Conservation (phyloP, 345 rosid species). For the Salix udensis region DNA sequence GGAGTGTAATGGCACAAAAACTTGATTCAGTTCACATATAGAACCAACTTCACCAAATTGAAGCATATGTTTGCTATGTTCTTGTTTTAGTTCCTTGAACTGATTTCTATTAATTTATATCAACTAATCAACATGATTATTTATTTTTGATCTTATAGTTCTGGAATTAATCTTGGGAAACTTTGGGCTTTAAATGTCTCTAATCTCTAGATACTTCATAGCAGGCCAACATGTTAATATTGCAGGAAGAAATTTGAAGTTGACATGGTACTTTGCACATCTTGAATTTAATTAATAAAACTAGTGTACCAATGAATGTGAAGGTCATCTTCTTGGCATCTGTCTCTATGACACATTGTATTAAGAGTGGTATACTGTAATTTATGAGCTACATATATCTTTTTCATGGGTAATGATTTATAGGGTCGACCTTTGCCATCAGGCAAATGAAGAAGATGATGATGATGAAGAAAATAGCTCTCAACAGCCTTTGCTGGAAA, state of each 20-base stretch:
- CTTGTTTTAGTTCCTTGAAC: background rate
- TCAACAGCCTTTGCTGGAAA: slow-evolving; percentile 50
- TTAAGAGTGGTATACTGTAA: background rate
- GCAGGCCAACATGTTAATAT: background rate
- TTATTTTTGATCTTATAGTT: background rate
- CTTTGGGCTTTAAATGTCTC: background rate
- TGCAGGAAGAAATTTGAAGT: background rate
- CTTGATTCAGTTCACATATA: background rate
- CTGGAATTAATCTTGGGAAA: background rate
- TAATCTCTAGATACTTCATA: background rate
- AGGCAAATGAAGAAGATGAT: slow-evolving; percentile 53
- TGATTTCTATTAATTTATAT: background rate
- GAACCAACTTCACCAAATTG: background rate
- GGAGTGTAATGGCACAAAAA: background rate
- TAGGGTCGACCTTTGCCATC: slow-evolving; percentile 75
- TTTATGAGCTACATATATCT: background rate
- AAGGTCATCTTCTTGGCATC: background rate
- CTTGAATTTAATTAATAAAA: background rate
- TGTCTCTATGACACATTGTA: background rate
- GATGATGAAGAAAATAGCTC: slow-evolving; percentile 59
- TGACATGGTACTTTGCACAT: background rate
- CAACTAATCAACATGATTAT: background rate
- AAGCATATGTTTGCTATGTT: background rate
- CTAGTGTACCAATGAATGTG: background rate
- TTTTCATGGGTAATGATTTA: slow-evolving; percentile 12